These are phyloP conservation scores for Dipteronia dyeriana DNA, from an alignment of 345 rosid species.

Conservation along the genomic window DNA sequence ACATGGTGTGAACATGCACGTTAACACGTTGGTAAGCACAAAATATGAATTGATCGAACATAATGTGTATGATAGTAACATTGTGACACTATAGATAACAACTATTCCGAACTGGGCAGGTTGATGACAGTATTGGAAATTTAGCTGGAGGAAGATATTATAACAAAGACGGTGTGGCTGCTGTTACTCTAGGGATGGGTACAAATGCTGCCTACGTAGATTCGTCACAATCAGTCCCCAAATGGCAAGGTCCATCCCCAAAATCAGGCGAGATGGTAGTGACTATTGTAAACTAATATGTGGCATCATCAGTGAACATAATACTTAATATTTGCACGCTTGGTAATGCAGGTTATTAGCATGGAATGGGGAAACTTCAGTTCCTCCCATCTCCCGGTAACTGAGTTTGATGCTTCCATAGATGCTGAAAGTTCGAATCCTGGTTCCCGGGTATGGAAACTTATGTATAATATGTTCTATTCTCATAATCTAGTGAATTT, in stretches of 20 bases:
- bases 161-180: conserved; percentile 51
- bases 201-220: conserved; percentile 63
- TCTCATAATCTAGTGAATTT: background rate
- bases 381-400: conserved; percentile 50
- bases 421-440: conserved; percentile 58
- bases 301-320: background rate
- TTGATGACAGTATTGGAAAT: conserved; percentile 50
- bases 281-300: background rate
- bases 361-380: conserved; percentile 68
- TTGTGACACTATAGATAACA: background rate
- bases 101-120: conserved; percentile 33
- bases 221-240: conserved; percentile 39
- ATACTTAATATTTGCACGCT: background rate
- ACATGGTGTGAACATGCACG: conserved; percentile 43
- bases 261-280: conserved; percentile 50
- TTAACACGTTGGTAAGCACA: conserved; percentile 31
- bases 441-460: conserved; percentile 38
- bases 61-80: background rate
- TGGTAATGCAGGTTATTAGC: conserved; percentile 48
- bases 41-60: background rate
- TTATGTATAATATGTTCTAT: background rate
- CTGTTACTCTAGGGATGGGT: conserved; percentile 55
- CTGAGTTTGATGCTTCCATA: conserved; percentile 53
- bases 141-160: conserved; percentile 68
- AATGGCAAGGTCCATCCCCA: conserved; percentile 33